phyloP scores from a whole-genome alignment of 2,329 filamentous ascomycete genomes.

The Talaromyces verruculosus region DNA sequence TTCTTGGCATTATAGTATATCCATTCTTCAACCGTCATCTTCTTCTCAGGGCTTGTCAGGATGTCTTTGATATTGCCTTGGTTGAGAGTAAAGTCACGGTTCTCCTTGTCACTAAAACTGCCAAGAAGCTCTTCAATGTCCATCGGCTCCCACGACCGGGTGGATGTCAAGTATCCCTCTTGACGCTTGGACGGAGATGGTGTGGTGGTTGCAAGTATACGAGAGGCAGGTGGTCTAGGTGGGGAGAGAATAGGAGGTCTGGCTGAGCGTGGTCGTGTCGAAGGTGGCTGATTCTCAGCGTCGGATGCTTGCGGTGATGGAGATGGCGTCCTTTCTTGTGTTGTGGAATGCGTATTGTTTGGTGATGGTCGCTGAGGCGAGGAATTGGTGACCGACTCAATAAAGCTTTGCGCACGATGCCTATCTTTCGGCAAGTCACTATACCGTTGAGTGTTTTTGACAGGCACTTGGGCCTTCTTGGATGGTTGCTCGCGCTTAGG shows the following conservation, averaged over 20 bases:
- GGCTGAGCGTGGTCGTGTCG: conserved; percentile 58
- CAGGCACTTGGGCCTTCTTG: conserved; percentile 30
- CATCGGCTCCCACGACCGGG: conserved; percentile 67
- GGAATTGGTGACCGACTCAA: conserved; percentile 28
- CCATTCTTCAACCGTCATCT: conserved; percentile 94
- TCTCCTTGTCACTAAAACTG: conserved; percentile 48
- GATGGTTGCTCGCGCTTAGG: neutral
- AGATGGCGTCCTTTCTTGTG: conserved; percentile 55
- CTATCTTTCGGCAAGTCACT: conserved; percentile 41
- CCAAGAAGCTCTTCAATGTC: conserved; percentile 68
- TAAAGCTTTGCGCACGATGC: conserved; percentile 35
- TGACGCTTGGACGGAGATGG: conserved; percentile 65
- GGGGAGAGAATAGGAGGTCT: conserved; percentile 37
- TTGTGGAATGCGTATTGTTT: conserved; percentile 18
- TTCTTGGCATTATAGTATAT: conserved; percentile 75
- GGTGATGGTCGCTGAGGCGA: conserved; percentile 19
- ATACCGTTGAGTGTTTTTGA: conserved; percentile 39
- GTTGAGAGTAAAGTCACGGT: conserved; percentile 43
- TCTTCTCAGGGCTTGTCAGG: conserved; percentile 73
- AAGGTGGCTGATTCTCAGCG: conserved; percentile 75
- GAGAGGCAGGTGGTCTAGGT: conserved; percentile 37
- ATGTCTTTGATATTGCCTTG: conserved; percentile 56
- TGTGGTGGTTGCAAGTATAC: conserved; percentile 46
- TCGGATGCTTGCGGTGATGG: conserved; percentile 74
- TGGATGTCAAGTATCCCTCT: conserved; percentile 55